Evolutionary conservation across 768 basidiomycete genomes (phyloP), one percentile per base, ranked within the genome.

Genomic region (Dacryopinax spathularia): DNA sequence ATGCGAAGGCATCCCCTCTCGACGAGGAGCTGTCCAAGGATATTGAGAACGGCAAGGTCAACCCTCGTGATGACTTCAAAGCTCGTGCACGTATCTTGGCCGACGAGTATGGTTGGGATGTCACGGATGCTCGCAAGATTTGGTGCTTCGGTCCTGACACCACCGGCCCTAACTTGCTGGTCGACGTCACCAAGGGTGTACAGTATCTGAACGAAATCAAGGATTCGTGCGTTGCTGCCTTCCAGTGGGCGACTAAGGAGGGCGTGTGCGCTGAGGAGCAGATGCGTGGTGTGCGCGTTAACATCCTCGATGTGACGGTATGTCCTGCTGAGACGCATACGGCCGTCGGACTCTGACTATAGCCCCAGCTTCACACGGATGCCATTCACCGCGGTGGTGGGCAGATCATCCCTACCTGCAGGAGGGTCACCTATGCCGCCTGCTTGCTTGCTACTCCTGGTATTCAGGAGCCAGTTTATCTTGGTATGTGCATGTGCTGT

Each of bases 81-180:
- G 75, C 83, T 69, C 92, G 96, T 68, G 96, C 94, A 61, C 91
- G 96, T 79, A 72, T 90, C 72, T 84, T 99, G 68, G 96, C 96
- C 66, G 96, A 99, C 74, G 93, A 97, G 68, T 87, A 78, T 73
- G 92, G 91, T 62, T 98, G 96, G 96, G 96, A 99, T 75, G 94
- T 98, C 69, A 96, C 96, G 66, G 96, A 99, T 72, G 96, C 96
- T 70, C 83, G 96, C 73, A 97, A 96, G 83, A 98, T 99, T 73
- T 99, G 96, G 96, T 91, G 90, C 77, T 99, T 99, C 82, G 96
- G 95, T 70, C 96, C 96, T 67, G 96, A 99, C 68, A 96, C 91
- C 61, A 92, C 90, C 68, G 96, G 96, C 44, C 86, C 96, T 64
- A 99, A 99, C 79, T 76, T 99, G 76, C 78, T 99, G 76, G 91